These are phyloP conservation scores for Lyophyllum semitale DNA, from an alignment of 768 basidiomycete species.

Conservation along the genomic window DNA sequence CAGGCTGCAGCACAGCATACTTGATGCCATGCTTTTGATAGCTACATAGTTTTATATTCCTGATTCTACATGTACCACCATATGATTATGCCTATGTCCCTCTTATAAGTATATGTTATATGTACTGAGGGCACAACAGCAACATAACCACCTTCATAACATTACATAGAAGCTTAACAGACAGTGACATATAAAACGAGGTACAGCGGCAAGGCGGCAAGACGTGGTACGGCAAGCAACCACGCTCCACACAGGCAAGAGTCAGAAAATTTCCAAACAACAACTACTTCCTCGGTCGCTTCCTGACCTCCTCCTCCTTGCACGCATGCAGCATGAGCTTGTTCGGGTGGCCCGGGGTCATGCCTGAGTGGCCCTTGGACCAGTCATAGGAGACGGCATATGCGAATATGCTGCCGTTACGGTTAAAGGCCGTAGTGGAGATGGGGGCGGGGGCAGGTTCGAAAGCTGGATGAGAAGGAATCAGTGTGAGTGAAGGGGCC, in stretches of 20 bases:
- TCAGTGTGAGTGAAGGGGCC: not conserved
- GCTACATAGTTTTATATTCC: no score
- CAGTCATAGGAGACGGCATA: constrained; percentile 94
- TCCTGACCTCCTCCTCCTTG: constrained; percentile 87
- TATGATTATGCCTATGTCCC: no score
- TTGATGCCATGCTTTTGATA: no score
- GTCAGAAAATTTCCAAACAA: not conserved
- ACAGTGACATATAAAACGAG: not conserved
- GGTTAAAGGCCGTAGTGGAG: constrained; percentile 81
- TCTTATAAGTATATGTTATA: not conserved
- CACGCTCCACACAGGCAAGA: no score
- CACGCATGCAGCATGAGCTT: constrained; percentile 84
- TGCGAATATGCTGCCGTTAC: constrained; percentile 85
- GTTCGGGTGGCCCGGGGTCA: constrained; percentile 69
- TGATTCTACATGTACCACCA: no score
- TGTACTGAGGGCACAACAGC: not conserved
- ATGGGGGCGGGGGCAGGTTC: constrained; percentile 78
- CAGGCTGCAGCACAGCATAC: no score
- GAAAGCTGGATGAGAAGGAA: constrained; percentile 51
- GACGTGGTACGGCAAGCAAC: no score
- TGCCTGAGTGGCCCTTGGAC: constrained; percentile 90
- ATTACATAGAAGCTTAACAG: not conserved
- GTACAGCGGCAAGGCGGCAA: not conserved
- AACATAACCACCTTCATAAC: not conserved
- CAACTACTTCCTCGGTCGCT: constrained; percentile 47